Evolutionary conservation across 2,329 filamentous ascomycete genomes (phyloP), one percentile per base, ranked within the genome.

Genomic region (Calonectria hongkongensis): DNA sequence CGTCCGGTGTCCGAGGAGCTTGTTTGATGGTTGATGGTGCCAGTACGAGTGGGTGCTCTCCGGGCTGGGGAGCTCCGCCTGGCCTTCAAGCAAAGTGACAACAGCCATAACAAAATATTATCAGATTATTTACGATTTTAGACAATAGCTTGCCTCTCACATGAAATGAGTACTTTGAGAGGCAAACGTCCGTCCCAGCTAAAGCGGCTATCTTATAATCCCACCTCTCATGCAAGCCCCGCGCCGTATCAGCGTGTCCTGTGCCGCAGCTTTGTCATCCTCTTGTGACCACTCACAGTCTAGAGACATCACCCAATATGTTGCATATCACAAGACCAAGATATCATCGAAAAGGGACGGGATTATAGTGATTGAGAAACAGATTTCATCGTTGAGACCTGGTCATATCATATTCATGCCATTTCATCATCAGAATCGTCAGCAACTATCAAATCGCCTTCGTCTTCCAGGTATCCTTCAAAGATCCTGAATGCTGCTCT

Each of bases 11-110:
- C 92, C 92, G 0, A 91, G 83, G 6, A 96, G 88, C 70, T 88
- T 87, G 66, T 88, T 79, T 4, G 92, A 94, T 0, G 93, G 93
- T 72, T 93, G 88, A 66, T 87, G 89, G 80, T 94, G 93, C 94
- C 94, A 96, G 86, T 94, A 95, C 0, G 94, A 94, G 30, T 83
- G 81, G 4, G 91, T 93, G 48, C 92, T 90, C 47, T 89, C 86
- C 3, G 86, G 83, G 3, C 89, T 90, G 3, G 94, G 94, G 25
- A 95, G 87, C 62, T 87, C 89, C 1, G 89, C 84, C 76, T 88
- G 86, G 65, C 82, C 81, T 16, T 83, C 76, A 33, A 75, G 78
- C 8, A 83, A 71, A 21, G 75, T 78, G 4, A 75, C 71, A 67
- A 77, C 78, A 3, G 84, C 81, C 84, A 86, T 86, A 65, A 15